Evolutionary conservation across 1,284 basidiomycete genomes (phyloP), one percentile per base, ranked within the genome.

Genomic region (Heliocybe sulcata): DNA sequence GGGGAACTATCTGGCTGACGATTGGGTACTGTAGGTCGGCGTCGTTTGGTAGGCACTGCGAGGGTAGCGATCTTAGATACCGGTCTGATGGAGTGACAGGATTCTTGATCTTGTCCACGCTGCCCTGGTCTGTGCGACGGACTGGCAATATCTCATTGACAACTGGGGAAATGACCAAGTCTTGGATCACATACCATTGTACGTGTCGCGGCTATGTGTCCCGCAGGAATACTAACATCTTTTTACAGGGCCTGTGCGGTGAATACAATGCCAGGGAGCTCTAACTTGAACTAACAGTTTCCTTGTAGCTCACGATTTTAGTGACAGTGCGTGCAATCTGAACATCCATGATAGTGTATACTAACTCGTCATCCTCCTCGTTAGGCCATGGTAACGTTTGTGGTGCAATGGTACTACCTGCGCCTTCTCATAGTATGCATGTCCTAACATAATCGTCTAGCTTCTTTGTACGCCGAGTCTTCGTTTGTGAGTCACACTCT

Each of bases 61-160:
- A 25, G 6, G 23, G 12, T 25, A 20, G 3, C n/a, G 16, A 16
- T 42, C 16, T n/a, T 42, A 20, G 16, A n/a, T 8, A 4, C 8
- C 23, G 6, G 47, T 4, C 25, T 49, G 12, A 20, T 6, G 23
- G 23, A 23, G 47, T 25, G 50, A 23, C 20, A 72, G 68, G 69
- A 6, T 58, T 2, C 56, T 72, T 25, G 69, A 70, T 54, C 6
- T 65, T 4, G 35, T 60, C 6, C 68, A 69, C 54, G 66, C 64
- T 14, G 56, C 55, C 3, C 60, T 72, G 26, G 59, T 70, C n/a
- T 66, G 64, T 58, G 57, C 62, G 2, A 59, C 67, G n/a, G 61
- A 72, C 45, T 74, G 72, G 72, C 50, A 60, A 8, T 74, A 71
- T 54, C 54, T 71, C n/a, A 66, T 73, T 31, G 53, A 54, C 2